Evolutionary conservation across 164 flowering plant species (phyloP), one percentile per base, ranked within the genome.

Genomic region (Hamamelis virginiana): DNA sequence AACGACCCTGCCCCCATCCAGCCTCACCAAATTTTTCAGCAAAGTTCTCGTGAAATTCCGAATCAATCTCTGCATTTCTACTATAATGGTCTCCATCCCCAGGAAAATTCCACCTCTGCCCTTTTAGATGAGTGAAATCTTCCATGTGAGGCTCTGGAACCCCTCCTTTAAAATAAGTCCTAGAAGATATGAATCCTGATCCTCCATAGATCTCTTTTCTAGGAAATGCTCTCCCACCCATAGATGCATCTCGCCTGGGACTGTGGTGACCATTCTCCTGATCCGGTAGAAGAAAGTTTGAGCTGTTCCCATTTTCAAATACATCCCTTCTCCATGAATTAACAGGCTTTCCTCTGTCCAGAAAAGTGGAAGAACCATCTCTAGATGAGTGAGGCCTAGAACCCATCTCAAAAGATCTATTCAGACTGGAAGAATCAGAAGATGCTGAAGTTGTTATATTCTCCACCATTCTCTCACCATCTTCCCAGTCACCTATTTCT

Each of bases 401-500:
- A 57, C 82, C 78, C 62, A 75, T 61, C 45, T 90, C 97, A 76
- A 75, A 78, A 33, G 82, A 72, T 75, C 88, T 81, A 77, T 77
- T 84, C 56, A 80, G 25, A 67, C 76, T 68, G 53, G 89, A 83
- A 8, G 92, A 84, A 80, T 92, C 94, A 72, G 92, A 84, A 55
- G 92, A 85, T 41, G 89, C 87, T 25, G 92, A 89, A 67, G 84
- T 78, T 28, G 92, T 85, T 47, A 94, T 83, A 69, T 91, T 84
- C 69, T 92, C 95, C 62, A 92, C 97, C 92, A 86, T 86, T 80
- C 88, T 82, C 77, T 94, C 97, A 67, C 94, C 79, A 59, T 92
- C 98, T 77, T 94, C 97, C 98, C 97, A 94, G 59, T 86, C 85
- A 69, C 82, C 86, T 47, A 84, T 51, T 65, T 91, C 91, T 43